Base-by-base conservation (phyloP, 495 filamentous ascomycete genomes). In the Aspergillus taichungensis region DNA sequence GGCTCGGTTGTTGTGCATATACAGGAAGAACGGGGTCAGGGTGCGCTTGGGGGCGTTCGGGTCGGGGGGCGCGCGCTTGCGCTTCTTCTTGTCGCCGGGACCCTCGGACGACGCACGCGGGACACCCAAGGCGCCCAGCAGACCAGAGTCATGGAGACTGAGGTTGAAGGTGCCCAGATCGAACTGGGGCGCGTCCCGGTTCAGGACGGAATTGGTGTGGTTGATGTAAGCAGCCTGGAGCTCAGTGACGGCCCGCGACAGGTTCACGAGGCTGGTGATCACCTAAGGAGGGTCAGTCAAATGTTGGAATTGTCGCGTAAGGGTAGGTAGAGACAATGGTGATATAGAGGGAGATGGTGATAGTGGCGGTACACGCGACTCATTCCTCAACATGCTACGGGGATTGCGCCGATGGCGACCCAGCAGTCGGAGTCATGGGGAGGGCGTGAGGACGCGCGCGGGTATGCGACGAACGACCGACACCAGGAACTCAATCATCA, bases 1-100 rank as follows among this genome's bases (percentile, higher is more conserved):
- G 13, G 75, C 65, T 27, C 92, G 84, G 36, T 87, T 88, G 30
- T 80, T 79, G 54, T 92, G 80, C 73, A 92, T 87, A 70, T 85
- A 97, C 30, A 96, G 70, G 72, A 98, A 95, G 68, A 88, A 96
- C 0, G 92, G 88, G 12, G 92, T 96, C 50, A 95, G 61, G 13
- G 92, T 88, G 12, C 89, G 79, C 76, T 95, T 95, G 40, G 92
- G 92, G 9, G 89, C 88, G 60, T 95, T 94, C 46, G 91, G 91
- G 62, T 98, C 94, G 52, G 82, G 84, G 34, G 68, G 66, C 11
- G 76, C 80, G 48, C 86, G 83, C 79, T 90, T 92, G 72, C 87
- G 86, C 61, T 87, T 86, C 72, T 85, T 86, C 73, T 83, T 87
- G 42, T 70, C 67, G 67, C 77, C 79, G 42, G 77, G 18, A 24